Base-by-base conservation (phyloP, 306 rosid species). In the Urtica urens region DNA sequence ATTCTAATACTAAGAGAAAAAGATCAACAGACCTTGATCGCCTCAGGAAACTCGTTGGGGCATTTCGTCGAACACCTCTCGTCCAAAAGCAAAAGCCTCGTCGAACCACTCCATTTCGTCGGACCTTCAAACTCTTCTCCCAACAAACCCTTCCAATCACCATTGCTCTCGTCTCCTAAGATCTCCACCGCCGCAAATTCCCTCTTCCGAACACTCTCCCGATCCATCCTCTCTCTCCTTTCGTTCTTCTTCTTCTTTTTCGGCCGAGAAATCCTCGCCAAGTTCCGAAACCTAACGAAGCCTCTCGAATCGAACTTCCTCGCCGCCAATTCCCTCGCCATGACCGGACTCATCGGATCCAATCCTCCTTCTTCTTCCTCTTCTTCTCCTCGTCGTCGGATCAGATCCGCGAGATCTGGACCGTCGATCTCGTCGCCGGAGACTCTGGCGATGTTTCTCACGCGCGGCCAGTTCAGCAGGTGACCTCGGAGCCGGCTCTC, bases 381-480 rank as follows among this genome's bases (percentile, higher is more conserved):
- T 4, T 14, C 1, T 1, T 16, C n/a, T 5, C 15, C 40, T n/a
- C n/a, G n/a, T n/a, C n/a, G n/a, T n/a, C n/a, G n/a, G 22, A 87
- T 51, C 1, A 85, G 70, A 11, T 53, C 42, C 0, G 47, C 69
- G 11, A 79, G 16, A 40, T 28, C 44, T 8, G 69, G 68, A 7
- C 77, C 85, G 11, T 79, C 87, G 16, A 84, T 21, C 21, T 81
- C 97, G 14, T 90, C 99, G 4, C 92, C 95, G 25, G 92, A 79
- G 45, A 84, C 94, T 42, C 94, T 76, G 23, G 78, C 95, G 18
- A 90, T 60, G 81, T 90, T 90, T 64, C 83, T 87, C 33, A 90
- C 25, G 23, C 99, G 92, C 10, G 99, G 93, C 99, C 99, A 90
- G 58, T 90, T 90, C 64, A 90, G 68, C 45, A 84, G 82, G 69